A percentile compares a stretch with the other conserved stretches of the same genome.
phyloP scores from a whole-genome alignment of 441 rosid species.

The Populus hybrid region DNA sequence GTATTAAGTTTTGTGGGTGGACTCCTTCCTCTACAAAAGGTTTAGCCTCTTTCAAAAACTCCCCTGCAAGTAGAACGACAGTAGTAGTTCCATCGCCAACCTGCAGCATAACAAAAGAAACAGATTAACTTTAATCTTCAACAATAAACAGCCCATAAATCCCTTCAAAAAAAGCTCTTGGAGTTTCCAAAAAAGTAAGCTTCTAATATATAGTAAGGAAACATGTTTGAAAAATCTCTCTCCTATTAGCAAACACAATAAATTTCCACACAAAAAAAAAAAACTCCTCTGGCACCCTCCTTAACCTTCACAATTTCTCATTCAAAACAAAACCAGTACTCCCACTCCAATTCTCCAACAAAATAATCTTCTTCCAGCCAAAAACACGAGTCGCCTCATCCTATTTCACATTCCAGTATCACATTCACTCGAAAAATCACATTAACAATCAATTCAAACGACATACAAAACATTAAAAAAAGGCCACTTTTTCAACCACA shows the following conservation, averaged over 20 bases:
- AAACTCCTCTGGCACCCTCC: neutral
- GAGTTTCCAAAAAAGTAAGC: neutral
- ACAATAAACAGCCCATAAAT: neutral
- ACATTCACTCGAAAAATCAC: neutral
- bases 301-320: neutral
- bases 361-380: neutral
- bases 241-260: neutral
- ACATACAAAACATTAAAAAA: neutral
- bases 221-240: neutral
- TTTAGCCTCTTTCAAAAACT: constrained; percentile 94
- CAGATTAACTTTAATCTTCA: neutral
- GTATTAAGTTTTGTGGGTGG: constrained; percentile 84
- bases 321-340: neutral
- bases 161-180: neutral
- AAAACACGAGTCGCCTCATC: neutral
- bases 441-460: neutral
- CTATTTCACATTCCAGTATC: neutral
- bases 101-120: constrained; percentile 28
- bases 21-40: constrained; percentile 97
- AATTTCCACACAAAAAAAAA: neutral
- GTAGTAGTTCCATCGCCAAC: constrained; percentile 99
- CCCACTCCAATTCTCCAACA: neutral
- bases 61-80: constrained; percentile 87
- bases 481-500: neutral
- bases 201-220: neutral